Conservation (phyloP, 2,329 filamentous ascomycete species). For the Pseudogymnoascus sp. region DNA sequence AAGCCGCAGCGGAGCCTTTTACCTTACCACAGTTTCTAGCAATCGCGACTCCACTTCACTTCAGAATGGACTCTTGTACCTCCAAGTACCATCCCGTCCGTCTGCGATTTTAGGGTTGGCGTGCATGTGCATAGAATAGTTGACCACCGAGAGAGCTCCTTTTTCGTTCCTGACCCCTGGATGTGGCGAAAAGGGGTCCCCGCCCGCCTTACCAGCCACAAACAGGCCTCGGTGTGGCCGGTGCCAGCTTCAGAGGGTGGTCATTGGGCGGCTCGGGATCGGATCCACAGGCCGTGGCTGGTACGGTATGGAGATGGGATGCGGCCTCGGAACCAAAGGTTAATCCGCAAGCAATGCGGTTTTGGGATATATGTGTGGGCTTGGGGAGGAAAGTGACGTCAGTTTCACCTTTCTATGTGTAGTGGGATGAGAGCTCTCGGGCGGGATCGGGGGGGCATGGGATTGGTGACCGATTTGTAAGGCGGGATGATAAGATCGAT, state of each 20-base stretch:
- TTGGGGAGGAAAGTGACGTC: not conserved
- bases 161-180: not conserved
- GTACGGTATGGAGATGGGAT: not conserved
- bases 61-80: not conserved
- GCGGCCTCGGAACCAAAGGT: not conserved
- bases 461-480: not conserved
- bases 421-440: not conserved
- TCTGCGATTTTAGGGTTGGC: not conserved
- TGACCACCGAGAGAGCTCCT: not conserved
- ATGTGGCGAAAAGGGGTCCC: not conserved
- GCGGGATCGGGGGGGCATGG: not conserved
- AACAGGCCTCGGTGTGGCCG: not conserved
- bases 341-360: not conserved
- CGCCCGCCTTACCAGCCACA: slow-evolving; percentile 6
- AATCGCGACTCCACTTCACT: not conserved
- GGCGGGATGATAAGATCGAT: not conserved
- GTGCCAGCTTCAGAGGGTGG: not conserved
- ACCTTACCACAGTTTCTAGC: not conserved
- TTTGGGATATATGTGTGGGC: not conserved
- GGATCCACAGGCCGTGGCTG: not conserved
- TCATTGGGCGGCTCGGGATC: not conserved
- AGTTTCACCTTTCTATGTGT: not conserved
- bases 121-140: not conserved
- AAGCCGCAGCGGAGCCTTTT: not conserved
- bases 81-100: not conserved